These are phyloP conservation scores for Fusarium sp. DNA, from an alignment of 2,329 filamentous ascomycete genomes.

Conservation along the genomic window DNA sequence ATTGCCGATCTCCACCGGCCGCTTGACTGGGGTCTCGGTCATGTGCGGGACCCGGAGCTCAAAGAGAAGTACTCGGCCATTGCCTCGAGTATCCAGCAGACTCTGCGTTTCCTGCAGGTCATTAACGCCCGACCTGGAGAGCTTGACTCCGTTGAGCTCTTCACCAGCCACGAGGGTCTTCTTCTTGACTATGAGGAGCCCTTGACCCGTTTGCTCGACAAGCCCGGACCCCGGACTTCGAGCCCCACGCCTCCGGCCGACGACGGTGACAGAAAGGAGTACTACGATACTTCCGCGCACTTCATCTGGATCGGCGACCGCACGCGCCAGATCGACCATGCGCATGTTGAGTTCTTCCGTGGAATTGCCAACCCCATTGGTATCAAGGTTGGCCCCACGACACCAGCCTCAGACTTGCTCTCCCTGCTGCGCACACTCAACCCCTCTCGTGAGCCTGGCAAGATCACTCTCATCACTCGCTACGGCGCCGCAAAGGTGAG, in stretches of 20 bases:
- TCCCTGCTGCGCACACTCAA: constrained; percentile 88
- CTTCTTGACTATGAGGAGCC: constrained; percentile 95
- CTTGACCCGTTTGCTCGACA: constrained; percentile 82
- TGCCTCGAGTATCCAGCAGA: constrained; percentile 89
- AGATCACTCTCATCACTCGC: constrained; percentile 95
- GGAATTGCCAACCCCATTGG: constrained; percentile 97
- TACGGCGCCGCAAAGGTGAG: constrained; percentile 88
- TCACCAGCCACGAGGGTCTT: constrained; percentile 94
- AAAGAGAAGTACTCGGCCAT: constrained; percentile 90
- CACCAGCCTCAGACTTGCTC: constrained; percentile 82
- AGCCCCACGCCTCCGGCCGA: constrained; percentile 62
- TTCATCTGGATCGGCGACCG: constrained; percentile 99
- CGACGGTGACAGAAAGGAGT: constrained; percentile 66
- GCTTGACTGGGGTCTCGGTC: constrained; percentile 93
- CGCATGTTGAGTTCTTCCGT: constrained; percentile 97
- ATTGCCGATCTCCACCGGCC: constrained; percentile 95
- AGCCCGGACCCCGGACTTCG: constrained; percentile 63
- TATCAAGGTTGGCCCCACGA: constrained; percentile 94
- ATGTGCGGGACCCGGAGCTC: constrained; percentile 86
- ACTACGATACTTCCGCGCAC: constrained; percentile 95
- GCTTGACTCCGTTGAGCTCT: constrained; percentile 93
- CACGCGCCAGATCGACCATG: constrained; percentile 92
- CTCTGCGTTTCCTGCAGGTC: constrained; percentile 93
- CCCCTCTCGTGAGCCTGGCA: constrained; percentile 84
- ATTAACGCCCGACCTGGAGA: constrained; percentile 89